Base-by-base conservation (phyloP, 2,329 filamentous ascomycete genomes). In the Pestalotiopsis sp. region DNA sequence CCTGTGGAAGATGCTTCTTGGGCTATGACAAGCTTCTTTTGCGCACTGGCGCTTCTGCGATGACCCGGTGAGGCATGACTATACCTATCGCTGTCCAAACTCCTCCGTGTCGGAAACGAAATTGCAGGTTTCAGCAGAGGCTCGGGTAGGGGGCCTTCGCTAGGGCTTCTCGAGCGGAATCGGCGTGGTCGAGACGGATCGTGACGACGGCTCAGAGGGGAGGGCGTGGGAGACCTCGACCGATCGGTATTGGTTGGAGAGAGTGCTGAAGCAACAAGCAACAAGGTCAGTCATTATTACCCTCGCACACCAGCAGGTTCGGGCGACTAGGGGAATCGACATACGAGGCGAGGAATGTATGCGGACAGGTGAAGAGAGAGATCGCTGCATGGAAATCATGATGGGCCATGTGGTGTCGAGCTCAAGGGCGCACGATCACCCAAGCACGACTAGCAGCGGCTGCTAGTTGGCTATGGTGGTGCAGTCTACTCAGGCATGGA, bases 321-420 rank as follows among this genome's bases (percentile, higher is more conserved):
- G 13, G 57, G 14, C 11, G 13, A n/a, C 13, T 39, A 49, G 20
- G 41, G 71, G 69, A 68, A 68, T 69, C 71, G 72, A 91, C 89
- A 79, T 90, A 91, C 89, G 85, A 76, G 85, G 82, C 80, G 87
- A 86, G 73, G 86, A 82, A 76, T 85, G 83, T 73, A 85, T 83
- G 81, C 85, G 85, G 80, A 88, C 87, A 75, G 88, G 86, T 79
- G 89, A 90, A 73, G 89, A 90, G 71, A 87, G 82, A 72, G 87
- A 89, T 75, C 86, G 86, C 81, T 89, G 86, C 87, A 89, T 88
- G 80, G 87, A 86, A 78, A 87, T 86, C 85, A 89, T 88, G 80
- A 78, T 86, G 84, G 80, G 79, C 81, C 83, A 85, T 85, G 76
- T 76, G 78, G 76, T 72, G n/a, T 41, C n/a, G 64, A 39, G 71